Evolutionary conservation across 495 filamentous ascomycete genomes (phyloP), one percentile per base, ranked within the genome.

Genomic region (Penicillium maclennaniae): DNA sequence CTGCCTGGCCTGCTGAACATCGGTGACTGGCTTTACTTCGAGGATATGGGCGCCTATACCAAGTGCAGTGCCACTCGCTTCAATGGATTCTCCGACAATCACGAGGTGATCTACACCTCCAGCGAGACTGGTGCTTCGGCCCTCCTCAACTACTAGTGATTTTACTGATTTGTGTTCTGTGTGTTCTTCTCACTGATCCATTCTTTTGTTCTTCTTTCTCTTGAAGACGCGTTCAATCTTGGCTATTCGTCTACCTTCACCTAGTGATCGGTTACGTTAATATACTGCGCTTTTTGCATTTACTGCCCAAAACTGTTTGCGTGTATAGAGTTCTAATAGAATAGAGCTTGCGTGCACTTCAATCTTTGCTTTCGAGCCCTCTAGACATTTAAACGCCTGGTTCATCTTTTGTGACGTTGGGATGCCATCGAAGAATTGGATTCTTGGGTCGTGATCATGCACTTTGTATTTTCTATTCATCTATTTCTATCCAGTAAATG

Each of bases 11-110:
- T 85, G 40, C 66, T 99, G 25, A 84, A 96, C 64, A 87, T 92
- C 14, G 92, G 92, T 27, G 93, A 99, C 68, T 99, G 93, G 93
- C 77, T 99, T 16, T 97, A 93, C 70, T 99, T 97, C 65, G 89
- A 95, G 74, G 83, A 96, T 36, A 99, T 99, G 93, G 93, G 93
- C 46, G 93, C 93, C 47, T 99, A 99, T 69, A 96, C 93, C 60
- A 92, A 86, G 77, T 96, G 91, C 78, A 97, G 91, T 39, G 92
- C 93, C 57, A 97, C 93, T 49, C 83, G 84, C 50, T 99, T 99
- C 88, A 99, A 99, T 63, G 93, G 93, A n/a, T 97, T 97, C 73
- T 87, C 84, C 43, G 87, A 97, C 69, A 81, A 84, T 60, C 92
- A 97, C 63, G 87, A 96, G 61, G 87, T 93, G 57, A 84, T 97